Conservation (phyloP, 495 filamentous ascomycete genomes). For the Aspergillus saccharolyticus region DNA sequence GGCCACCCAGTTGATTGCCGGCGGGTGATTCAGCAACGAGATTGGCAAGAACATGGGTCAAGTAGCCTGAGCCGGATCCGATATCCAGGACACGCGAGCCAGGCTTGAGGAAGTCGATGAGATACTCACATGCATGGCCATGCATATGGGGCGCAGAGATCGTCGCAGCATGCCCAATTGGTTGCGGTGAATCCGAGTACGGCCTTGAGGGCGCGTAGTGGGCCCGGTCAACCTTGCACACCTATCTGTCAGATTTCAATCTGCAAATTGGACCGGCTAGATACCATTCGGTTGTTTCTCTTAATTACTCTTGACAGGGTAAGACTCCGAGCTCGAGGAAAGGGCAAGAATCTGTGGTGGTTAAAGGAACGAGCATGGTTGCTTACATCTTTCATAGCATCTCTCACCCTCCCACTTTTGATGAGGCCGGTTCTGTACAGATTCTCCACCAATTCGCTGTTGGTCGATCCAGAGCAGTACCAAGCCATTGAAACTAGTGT, state of each 20-base stretch:
- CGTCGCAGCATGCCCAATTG: constrained; percentile 82
- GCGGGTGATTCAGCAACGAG: constrained; percentile 52
- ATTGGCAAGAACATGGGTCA: constrained; percentile 85
- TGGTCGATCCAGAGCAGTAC: constrained; percentile 74
- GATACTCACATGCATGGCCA: constrained; percentile 66
- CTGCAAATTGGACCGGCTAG: background rate
- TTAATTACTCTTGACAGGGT: background rate
- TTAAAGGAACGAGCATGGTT: background rate
- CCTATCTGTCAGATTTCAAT: constrained; percentile 11
- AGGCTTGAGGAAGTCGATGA: constrained; percentile 55
- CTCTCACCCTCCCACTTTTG: constrained; percentile 60
- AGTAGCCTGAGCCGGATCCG: constrained; percentile 84
- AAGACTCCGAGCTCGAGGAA: background rate
- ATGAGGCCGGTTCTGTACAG: constrained; percentile 69
- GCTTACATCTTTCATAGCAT: constrained; percentile 71
- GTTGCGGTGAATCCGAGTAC: constrained; percentile 87
- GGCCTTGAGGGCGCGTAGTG: constrained; percentile 70
- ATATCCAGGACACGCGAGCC: constrained; percentile 71
- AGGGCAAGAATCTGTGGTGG: background rate
- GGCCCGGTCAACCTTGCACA: constrained; percentile 73
- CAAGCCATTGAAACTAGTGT: constrained; percentile 70
- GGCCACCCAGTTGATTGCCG: constrained; percentile 35
- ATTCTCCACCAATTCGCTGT: constrained; percentile 74
- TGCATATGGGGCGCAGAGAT: constrained; percentile 99
- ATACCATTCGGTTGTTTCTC: background rate